These are phyloP conservation scores for Geotrichum klebahnii DNA, from an alignment of 1,139 yeast genomes.

Conservation along the genomic window DNA sequence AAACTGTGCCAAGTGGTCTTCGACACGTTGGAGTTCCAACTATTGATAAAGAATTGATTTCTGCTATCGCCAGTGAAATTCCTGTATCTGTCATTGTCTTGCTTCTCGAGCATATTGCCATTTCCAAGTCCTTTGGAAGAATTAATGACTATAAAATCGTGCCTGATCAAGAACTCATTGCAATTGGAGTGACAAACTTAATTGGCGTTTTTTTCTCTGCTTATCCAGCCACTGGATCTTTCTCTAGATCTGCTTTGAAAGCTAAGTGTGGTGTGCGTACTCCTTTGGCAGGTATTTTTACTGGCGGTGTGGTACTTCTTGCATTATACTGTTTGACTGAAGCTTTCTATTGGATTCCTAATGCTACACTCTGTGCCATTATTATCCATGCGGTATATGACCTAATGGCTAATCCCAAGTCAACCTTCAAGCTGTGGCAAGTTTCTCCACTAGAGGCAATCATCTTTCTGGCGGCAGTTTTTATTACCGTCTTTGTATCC, in stretches of 20 bases:
- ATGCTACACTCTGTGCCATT: conserved; percentile 79
- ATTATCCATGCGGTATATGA: conserved; percentile 95
- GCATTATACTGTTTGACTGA: conserved; percentile 80
- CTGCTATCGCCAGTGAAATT: conserved; percentile 65
- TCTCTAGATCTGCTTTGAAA: conserved; percentile 89
- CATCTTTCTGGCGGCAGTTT: conserved; percentile 70
- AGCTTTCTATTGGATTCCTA: conserved; percentile 85
- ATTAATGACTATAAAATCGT: conserved; percentile 83
- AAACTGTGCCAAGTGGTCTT: conserved; percentile 78
- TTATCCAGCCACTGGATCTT: conserved; percentile 94
- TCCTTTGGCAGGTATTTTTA: conserved; percentile 86
- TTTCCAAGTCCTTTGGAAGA: conserved; percentile 89
- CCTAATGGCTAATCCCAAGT: conserved; percentile 67
- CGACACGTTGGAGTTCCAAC: conserved; percentile 69
- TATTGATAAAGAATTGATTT: conserved; percentile 58
- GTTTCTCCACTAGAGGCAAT: conserved; percentile 72
- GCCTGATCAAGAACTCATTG: conserved; percentile 91
- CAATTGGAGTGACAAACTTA: conserved; percentile 87
- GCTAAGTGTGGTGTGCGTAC: conserved; percentile 95
- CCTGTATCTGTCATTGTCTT: conserved; percentile 83
- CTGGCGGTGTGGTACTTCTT: conserved; percentile 82
- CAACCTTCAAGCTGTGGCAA: conserved; percentile 71
- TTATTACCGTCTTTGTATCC: conserved; percentile 73
- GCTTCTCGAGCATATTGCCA: conserved; percentile 87
- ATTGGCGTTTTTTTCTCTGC: conserved; percentile 90